Base-by-base conservation (phyloP, 768 basidiomycete genomes). In the Artomyces pyxidatus region DNA sequence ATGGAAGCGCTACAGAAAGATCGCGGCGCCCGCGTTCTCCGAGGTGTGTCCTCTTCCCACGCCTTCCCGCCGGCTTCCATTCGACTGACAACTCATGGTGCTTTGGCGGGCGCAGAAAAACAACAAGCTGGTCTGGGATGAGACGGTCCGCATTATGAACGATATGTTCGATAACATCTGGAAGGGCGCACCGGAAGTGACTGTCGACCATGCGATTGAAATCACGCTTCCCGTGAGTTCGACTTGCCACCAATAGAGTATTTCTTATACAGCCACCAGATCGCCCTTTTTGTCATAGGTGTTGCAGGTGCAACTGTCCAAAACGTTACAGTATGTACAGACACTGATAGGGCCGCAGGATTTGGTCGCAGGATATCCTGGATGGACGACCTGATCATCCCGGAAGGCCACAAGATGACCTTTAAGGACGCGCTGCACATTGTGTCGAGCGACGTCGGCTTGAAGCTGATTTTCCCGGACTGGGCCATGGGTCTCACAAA, bases 1-100 rank as follows among this genome's bases (percentile, higher is more conserved):
- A 50, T 85, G 82, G 82, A 81, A 81, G 61, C 73, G 73, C 26
- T 81, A 80, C 53, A 65, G 81, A 40, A 80, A 77, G 59, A 73
- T 85, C 37, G 66, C 74, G 16, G 78, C 78, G 1, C 80, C 81
- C n/a, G 75, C 80, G 0, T 85, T 84, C 59, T 77, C 78, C 6
- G 80, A 82, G 60, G 80, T 80, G 47, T 38, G 64, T 9, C 30
- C 14, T 11, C 12, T 38, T 39, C 35, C 14, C 37, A n/a, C 14
- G n/a, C 16, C 32, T 35, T 35, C 32, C n/a, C 32, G n/a, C 40
- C 17, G 19, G 23, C 6, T 5, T 42, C 12, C 10, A 30, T n/a
- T 35, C 11, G 12, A 35, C 17, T 2, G 32, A n/a, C 12, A 35
- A 35, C 17, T 52, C 32, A 35, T 3, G 6, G 10, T 41, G 9